Base-by-base conservation (phyloP, 768 basidiomycete genomes). In the Gelatoporia subvermispora region DNA sequence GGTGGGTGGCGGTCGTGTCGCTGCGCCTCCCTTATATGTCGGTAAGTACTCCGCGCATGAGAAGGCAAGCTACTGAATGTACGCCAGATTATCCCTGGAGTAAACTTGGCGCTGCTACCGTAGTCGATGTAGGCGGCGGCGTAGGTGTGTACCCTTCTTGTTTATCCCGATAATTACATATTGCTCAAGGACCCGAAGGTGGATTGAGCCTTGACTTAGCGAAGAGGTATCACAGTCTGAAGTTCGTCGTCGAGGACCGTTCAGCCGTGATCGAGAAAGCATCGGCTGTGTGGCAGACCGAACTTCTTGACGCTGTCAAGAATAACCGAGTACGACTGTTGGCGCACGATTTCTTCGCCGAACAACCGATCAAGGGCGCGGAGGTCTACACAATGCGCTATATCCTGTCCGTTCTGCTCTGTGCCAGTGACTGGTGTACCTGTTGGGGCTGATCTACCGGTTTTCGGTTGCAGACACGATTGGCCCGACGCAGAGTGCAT, bases 231-330 rank as follows among this genome's bases (percentile, higher is more conserved):
- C 52, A 49, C 5, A 31, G 55, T 11, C 36, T 60, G 23, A 23
- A 50, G 3, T 54, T 60, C 43, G 45, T 60, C 5, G 42, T 56
- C 24, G 57, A 62, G 35, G 60, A 62, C 40, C 47, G 57, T 8
- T 40, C 48, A 3, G 45, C 52, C 2, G 53, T 52, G 0, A 49
- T 59, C 3, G 46, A 45, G 23, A 31, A 48, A 20, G 60, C 55
- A 0, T 18, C 36, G 25, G 41, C 15, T 2, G 25, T 55, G 3
- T 55, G 53, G 50, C 21, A 45, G 45, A 36, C 25, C 9, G 46
- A 51, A 23, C 37, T 43, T 22, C 50, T 47, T 2, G 43, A 47
- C 1, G 43, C 46, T 20, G 7, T 49, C 16, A 20, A 35, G 31
- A 11, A 44, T 9, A 25, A 40, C n/a, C 47, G 51, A 17, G 41